These are phyloP conservation scores for Chlorella vulgaris DNA, from an alignment of 139 green algal genomes.

Conservation along the genomic window DNA sequence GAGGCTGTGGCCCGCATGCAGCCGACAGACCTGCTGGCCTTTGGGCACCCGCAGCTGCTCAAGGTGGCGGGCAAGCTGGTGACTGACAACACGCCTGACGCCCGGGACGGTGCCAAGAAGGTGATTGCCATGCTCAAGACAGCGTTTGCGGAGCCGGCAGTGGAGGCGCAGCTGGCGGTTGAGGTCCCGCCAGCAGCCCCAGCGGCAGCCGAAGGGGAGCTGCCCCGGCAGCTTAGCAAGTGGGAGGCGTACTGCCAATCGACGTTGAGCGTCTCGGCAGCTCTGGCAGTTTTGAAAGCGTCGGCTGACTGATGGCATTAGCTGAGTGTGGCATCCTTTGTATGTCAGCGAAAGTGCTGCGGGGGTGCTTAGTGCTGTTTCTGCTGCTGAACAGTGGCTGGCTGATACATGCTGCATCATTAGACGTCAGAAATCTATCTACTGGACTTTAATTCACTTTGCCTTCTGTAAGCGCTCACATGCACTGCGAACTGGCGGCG, in stretches of 20 bases:
- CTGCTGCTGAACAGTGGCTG: too few relatives aligned
- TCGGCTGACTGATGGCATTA: too few relatives aligned
- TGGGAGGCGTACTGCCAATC: conserved; percentile 30
- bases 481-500: too few relatives aligned
- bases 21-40: conserved; percentile 15
- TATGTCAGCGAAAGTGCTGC: too few relatives aligned
- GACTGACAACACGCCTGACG: conserved; percentile 68
- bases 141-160: conserved; percentile 29
- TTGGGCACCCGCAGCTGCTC: conserved; percentile 41
- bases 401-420: too few relatives aligned
- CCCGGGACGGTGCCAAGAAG: conserved; percentile 50
- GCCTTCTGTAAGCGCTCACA: too few relatives aligned
- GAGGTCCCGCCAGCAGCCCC: neutral
- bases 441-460: too few relatives aligned
- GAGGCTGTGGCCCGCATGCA: conserved; percentile 26
- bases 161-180: conserved; percentile 16
- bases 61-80: conserved; percentile 42
- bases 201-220: neutral
- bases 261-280: conserved; percentile 12
- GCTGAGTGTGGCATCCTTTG: too few relatives aligned
- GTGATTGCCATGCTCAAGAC: conserved; percentile 33
- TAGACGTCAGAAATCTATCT: too few relatives aligned
- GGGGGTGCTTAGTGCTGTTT: too few relatives aligned
- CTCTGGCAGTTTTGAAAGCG: conserved; percentile 14
- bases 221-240: neutral